Base-by-base conservation (phyloP, 2,329 filamentous ascomycete species). In the Phyllosticta paracitricarpa region DNA sequence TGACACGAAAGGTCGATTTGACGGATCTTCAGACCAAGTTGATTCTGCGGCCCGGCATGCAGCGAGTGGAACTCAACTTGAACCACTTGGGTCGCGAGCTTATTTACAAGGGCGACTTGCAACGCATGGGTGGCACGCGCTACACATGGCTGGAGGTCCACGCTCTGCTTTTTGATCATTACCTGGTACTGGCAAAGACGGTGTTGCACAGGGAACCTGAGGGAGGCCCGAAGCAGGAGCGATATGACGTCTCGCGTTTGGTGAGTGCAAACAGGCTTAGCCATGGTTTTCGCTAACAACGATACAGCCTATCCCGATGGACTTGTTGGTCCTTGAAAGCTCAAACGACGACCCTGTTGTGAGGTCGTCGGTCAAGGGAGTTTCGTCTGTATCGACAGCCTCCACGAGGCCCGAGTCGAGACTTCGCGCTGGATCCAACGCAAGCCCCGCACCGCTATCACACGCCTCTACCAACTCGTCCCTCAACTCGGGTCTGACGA, bases 81-180 rank as follows among this genome's bases (percentile, higher is more conserved):
- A 90, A 96, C 67, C 93, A 97, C 71, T 82, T 97, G n/a, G 93
- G 93, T 14, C 85, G 94, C 65, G 88, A 96, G 70, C 82, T 99
- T 61, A 88, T 99, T 64, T 88, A 88, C 73, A 85, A 92, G 68
- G 94, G 94, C 62, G 92, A 97, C 67, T 77, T 99, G 62, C 91
- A 95, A 72, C 83, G 94, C 64, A 88, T 91, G 78, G 91, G 93
- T 61, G 89, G 87, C 53, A 95, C 89, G 72, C 86, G 91, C 61
- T 94, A 97, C 71, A 88, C 87, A 65, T 96, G 93, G 88, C 86
- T 97, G 7, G 94, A 99, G 69, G 95, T 90, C 0, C 91, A 97
- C 71, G 91, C 90, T 2, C 82, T 99, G 54, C 81, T 99, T 0
- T 97, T 99, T 70, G 95, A 99, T 69, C 92, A 99, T 75, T 99